phyloP scores from a whole-genome alignment of 2,329 filamentous ascomycete genomes.

The Alternaria sp. region DNA sequence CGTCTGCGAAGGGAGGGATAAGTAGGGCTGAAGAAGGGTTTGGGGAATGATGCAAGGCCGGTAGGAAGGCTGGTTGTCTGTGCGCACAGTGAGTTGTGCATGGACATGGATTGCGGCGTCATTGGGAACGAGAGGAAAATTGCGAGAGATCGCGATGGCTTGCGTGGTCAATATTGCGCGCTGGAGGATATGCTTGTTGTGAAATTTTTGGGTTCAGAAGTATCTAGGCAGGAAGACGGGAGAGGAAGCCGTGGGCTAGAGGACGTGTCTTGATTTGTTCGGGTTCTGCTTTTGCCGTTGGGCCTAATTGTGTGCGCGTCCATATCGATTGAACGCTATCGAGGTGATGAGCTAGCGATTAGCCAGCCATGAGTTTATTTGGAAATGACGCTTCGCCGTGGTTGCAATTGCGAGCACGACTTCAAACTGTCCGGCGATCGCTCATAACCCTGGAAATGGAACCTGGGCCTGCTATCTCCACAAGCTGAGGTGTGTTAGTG shows the following conservation, averaged over 20 bases:
- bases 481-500: conserved; percentile 60
- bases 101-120: conserved; percentile 21
- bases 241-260: neutral
- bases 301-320: neutral
- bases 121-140: conserved; percentile 18
- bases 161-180: conserved; percentile 4
- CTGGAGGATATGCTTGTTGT: neutral
- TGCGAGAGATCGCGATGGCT: conserved; percentile 12
- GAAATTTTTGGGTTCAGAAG: neutral
- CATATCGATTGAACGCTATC: neutral
- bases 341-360: conserved; percentile 3
- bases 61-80: conserved; percentile 25
- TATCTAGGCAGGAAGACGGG: neutral
- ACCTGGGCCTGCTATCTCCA: conserved; percentile 89
- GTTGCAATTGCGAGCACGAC: neutral
- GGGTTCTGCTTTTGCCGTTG: conserved; percentile 10
- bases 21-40: conserved; percentile 24
- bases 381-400: neutral
- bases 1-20: conserved; percentile 8
- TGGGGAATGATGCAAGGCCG: conserved; percentile 13
- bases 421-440: conserved; percentile 86
- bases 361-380: neutral
- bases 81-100: conserved; percentile 28
- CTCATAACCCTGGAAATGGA: conserved; percentile 94
- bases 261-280: conserved; percentile 2